Percentiles rank a stretch among this genome's conserved stretches.
Evolutionary conservation across 768 basidiomycete genomes (phyloP).

Genomic region (Rossbeevera mucosa): DNA sequence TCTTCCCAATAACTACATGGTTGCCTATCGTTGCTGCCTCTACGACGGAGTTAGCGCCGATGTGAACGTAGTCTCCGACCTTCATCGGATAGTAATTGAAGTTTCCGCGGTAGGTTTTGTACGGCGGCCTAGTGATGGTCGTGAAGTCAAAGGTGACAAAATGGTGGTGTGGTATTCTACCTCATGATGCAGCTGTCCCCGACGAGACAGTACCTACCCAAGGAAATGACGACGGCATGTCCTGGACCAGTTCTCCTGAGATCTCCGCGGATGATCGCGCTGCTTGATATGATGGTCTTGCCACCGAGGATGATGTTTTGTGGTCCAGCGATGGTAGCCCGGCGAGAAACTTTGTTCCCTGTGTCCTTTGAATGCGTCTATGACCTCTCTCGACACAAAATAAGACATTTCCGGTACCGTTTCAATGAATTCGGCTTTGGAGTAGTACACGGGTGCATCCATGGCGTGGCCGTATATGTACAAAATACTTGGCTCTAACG

Average conservation of each 20-base stretch:
- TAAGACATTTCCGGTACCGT: slow-evolving; percentile 50
- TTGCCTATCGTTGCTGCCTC: slow-evolving; percentile 95
- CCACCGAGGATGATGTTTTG: slow-evolving; percentile 97
- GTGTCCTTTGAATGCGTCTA: slow-evolving; percentile 59
- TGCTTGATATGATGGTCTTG: slow-evolving; percentile 90
- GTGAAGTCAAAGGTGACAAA: background rate
- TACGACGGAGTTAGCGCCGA: slow-evolving; percentile 82
- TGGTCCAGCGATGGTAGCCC: slow-evolving; percentile 87
- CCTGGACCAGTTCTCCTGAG: slow-evolving; percentile 84
- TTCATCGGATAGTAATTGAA: slow-evolving; percentile 99
- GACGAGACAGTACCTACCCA: slow-evolving; percentile 90
- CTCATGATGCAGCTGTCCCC: slow-evolving; percentile 89
- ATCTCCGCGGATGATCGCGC: slow-evolving; percentile 91
- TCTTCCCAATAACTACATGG: slow-evolving; percentile 91
- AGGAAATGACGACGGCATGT: slow-evolving; percentile 88
- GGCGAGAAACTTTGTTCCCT: slow-evolving; percentile 92
- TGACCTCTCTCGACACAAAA: background rate
- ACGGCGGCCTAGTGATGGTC: slow-evolving; percentile 56
- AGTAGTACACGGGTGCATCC: slow-evolving; percentile 76
- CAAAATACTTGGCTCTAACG: too few species aligned
- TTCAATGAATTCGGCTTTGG: slow-evolving; percentile 82
- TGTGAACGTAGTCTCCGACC: slow-evolving; percentile 91
- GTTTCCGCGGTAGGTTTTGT: slow-evolving; percentile 84
- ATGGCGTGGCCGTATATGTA: slow-evolving; percentile 31
- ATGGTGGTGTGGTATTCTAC: slow-evolving; percentile 46